These are phyloP conservation scores for Lobosporangium transversale DNA, from an alignment of 192 early-diverging fungal species.

Conservation along the genomic window DNA sequence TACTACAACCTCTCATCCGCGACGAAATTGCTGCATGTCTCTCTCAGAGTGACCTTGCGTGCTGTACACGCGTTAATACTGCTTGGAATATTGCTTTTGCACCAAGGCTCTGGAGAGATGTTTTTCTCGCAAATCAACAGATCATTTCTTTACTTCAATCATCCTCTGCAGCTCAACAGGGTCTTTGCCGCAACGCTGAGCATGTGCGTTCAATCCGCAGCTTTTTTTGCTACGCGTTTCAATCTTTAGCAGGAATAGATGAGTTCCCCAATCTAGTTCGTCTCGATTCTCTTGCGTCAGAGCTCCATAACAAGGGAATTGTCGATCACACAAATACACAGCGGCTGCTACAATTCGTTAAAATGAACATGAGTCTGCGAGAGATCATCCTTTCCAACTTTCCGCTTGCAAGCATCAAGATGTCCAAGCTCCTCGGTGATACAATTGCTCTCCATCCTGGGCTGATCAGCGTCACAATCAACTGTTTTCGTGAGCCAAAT, in stretches of 20 bases:
- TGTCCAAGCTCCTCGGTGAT: neutral
- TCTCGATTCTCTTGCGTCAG: constrained; percentile 13
- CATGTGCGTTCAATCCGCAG: constrained; percentile 10
- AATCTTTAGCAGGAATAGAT: neutral
- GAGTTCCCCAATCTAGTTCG: constrained; percentile 1
- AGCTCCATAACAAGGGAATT: constrained; percentile 27
- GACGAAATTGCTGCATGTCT: constrained; percentile 23
- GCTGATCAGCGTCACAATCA: neutral
- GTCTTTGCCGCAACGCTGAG: constrained; percentile 9
- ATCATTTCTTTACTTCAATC: constrained; percentile 12
- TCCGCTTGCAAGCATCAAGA: neutral
- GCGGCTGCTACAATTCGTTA: constrained; percentile 20
- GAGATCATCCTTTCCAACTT: constrained; percentile 15
- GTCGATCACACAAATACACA: constrained; percentile 13
- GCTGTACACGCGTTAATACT: constrained; percentile 1
- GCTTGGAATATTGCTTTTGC: constrained; percentile 12
- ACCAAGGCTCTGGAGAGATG: constrained; percentile 10
- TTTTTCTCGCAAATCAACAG: constrained; percentile 1
- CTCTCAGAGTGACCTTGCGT: neutral
- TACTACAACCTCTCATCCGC: constrained; percentile 19
- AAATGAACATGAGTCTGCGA: constrained; percentile 6
- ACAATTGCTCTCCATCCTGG: constrained; percentile 6
- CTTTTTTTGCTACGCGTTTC: constrained; percentile 12
- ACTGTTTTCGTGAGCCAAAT: constrained; percentile 1
- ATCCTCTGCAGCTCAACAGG: neutral